Evolutionary conservation across 768 basidiomycete species (phyloP), one percentile per base, ranked within the genome.

Genomic region (Rossbeevera mucosa): DNA sequence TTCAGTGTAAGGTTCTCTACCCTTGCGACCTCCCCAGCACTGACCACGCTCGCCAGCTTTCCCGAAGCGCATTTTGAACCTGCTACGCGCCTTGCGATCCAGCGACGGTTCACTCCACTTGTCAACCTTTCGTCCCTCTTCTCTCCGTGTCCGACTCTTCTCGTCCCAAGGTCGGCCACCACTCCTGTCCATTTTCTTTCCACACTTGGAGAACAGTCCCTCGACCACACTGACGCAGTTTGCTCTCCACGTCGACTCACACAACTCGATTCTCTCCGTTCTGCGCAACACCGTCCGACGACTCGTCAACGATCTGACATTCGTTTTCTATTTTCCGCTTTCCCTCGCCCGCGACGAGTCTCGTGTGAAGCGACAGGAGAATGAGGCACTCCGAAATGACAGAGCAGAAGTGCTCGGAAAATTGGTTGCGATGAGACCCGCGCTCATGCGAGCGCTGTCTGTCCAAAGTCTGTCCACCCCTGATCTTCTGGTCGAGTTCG

Each of bases 281-380:
- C 44, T 66, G 38, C 41, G 12, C 2, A 48, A 53, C 45, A 30
- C 48, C 12, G 14, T 59, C 51, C 50, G 29, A 36, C 52, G 43
- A 13, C 36, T 66, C 45, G 44, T 55, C 18, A 48, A 60, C 21
- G 50, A 57, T 25, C n/a, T 57, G 2, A 28, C 28, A 20, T 49
- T 61, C 4, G 29, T 53, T 11, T n/a, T 68, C 2, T 54, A 58
- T 42, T 72, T 82, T 20, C 91, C 90, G 0, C 66, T 89, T 25
- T 74, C 79, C 44, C 75, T 91, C 22, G 73, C 81, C 2, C 73
- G 78, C 16, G 82, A 86, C 51, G 91, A 94, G 67, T 87, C 86
- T 61, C 69, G 66, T 21, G 68, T 77, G 51, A 86, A 85, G 55
- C 78, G 81, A 14, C 72, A 71, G 41, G 74, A 77, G 43, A 74